Evolutionary conservation across 2,329 filamentous ascomycete species (phyloP).

Genomic region (Alternaria incomplexa): DNA sequence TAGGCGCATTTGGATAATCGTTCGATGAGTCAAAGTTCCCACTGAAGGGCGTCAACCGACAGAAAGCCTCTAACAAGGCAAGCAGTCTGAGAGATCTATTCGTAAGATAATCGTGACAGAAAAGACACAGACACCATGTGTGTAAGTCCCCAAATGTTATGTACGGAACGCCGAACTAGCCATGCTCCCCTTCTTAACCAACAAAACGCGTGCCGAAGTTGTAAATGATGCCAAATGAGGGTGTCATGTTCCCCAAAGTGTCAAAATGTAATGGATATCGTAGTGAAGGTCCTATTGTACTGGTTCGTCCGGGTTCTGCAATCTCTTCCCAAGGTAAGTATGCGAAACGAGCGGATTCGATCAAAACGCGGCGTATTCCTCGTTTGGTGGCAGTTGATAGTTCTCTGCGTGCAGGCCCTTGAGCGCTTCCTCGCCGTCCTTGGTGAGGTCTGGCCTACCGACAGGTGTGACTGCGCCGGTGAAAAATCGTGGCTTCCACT

Average conservation of each 20-base stretch:
- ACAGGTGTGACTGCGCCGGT: constrained; percentile 64
- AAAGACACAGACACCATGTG: constrained; percentile 3
- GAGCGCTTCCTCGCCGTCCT: constrained; percentile 65
- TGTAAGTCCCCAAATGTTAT: not conserved
- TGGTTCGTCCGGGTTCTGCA: constrained; percentile 5
- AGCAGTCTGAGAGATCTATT: constrained; percentile 13
- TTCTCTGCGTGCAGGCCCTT: constrained; percentile 61
- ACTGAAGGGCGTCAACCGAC: not conserved
- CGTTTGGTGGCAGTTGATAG: constrained; percentile 56
- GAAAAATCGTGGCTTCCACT: constrained; percentile 92
- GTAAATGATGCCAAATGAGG: constrained; percentile 13
- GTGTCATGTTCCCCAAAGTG: constrained; percentile 8
- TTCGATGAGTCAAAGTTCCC: not conserved
- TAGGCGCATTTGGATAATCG: not conserved
- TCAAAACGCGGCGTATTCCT: constrained; percentile 50
- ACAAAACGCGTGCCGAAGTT: constrained; percentile 6
- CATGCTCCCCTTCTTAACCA: constrained; percentile 17
- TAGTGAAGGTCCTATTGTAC: constrained; percentile 19
- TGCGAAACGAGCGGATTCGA: not conserved
- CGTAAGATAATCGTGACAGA: constrained; percentile 8
- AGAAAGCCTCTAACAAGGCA: constrained; percentile 1
- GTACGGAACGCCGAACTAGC: constrained; percentile 16
- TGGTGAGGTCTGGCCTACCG: constrained; percentile 67
- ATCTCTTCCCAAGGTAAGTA: not conserved
- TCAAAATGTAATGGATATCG: constrained; percentile 15